phyloP scores from a whole-genome alignment of 75 land plant genomes.

The Adiantum capillusveneris region DNA sequence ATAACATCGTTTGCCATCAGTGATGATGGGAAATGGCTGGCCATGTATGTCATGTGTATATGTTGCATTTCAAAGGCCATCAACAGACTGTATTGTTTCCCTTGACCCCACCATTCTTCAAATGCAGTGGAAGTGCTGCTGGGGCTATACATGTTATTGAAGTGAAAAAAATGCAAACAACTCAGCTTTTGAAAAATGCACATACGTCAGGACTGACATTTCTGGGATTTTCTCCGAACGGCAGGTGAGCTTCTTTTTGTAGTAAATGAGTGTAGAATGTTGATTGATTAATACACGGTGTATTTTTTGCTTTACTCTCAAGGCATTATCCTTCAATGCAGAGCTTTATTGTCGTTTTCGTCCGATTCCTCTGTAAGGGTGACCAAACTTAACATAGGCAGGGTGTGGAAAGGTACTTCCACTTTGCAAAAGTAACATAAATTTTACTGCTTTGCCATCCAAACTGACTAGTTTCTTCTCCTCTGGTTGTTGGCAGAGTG shows the following conservation, averaged over 20 bases:
- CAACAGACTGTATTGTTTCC: no score
- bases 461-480: neutral
- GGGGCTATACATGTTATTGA: slow-evolving; percentile 73
- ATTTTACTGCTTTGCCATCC: neutral
- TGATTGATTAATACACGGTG: neutral
- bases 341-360: slow-evolving; percentile 61
- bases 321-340: slow-evolving; percentile 20
- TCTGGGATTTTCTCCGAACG: slow-evolving; percentile 60
- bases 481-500: slow-evolving; percentile 45
- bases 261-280: no score
- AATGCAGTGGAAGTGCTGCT: slow-evolving; percentile 63
- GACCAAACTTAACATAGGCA: slow-evolving; percentile 46
- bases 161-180: slow-evolving; percentile 68
- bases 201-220: slow-evolving; percentile 43
- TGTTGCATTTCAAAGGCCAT: no score
- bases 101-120: no score
- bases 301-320: neutral
- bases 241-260: slow-evolving; percentile 34
- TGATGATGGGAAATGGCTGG: slow-evolving; percentile 77
- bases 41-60: slow-evolving; percentile 79
- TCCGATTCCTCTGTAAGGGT: slow-evolving; percentile 46
- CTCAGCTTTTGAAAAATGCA: slow-evolving; percentile 57
- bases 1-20: slow-evolving; percentile 62
- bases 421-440: no score
- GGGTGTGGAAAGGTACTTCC: slow-evolving; percentile 68